Evolutionary conservation across 1,139 yeast species (phyloP).

Genomic region (Pneumocystis oryctolagi): DNA sequence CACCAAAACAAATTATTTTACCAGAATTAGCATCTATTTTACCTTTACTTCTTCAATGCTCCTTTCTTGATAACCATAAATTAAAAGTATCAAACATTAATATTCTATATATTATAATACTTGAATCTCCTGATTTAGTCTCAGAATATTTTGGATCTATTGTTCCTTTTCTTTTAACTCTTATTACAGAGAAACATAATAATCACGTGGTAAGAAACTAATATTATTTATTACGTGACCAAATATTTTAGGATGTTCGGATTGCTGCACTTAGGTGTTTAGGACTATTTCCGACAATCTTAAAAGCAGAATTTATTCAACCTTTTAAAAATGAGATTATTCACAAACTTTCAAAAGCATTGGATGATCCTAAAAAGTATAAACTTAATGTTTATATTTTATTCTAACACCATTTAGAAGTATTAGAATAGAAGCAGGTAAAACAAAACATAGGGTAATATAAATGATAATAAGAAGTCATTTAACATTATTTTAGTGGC

Average conservation of each 20-base stretch:
- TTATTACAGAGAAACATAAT: conserved; percentile 10
- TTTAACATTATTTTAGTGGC: neutral
- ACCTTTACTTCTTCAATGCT: conserved; percentile 57
- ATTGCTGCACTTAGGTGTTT: conserved; percentile 44
- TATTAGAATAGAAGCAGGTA: neutral
- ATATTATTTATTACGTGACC: conserved; percentile 5
- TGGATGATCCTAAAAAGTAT: conserved; percentile 61
- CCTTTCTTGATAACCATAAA: conserved; percentile 35
- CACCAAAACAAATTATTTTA: conserved; percentile 44
- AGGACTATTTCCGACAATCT: conserved; percentile 30
- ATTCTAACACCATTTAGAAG: neutral
- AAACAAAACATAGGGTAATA: neutral
- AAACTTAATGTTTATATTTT: conserved; percentile 24
- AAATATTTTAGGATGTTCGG: conserved; percentile 36
- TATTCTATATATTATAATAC: conserved; percentile 33
- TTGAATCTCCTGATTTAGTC: conserved; percentile 38
- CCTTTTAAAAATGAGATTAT: conserved; percentile 42
- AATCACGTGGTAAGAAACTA: neutral
- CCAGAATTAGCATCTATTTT: conserved; percentile 49
- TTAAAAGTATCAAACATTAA: conserved; percentile 45
- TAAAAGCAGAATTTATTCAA: conserved; percentile 32
- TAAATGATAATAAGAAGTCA: neutral
- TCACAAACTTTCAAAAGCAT: conserved; percentile 32
- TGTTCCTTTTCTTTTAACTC: conserved; percentile 38
- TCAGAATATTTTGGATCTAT: conserved; percentile 41